Evolutionary conservation across 225 moss, liverwort and hornwort species (phyloP).

Genomic region (Polytrichum commune): DNA sequence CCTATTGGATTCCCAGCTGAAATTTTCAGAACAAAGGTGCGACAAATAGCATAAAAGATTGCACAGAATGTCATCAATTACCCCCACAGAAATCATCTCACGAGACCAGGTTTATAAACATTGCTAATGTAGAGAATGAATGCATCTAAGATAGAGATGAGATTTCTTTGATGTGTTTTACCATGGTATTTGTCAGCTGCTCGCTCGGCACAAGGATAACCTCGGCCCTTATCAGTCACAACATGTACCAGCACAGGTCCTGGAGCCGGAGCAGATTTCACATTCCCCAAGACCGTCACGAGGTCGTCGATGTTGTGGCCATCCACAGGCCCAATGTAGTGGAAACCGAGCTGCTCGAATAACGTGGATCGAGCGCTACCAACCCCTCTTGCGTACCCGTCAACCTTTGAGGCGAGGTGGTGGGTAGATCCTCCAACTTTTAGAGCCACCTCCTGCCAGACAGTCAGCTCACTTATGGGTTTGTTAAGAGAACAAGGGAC

Average conservation of each 20-base stretch:
- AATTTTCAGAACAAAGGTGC: neutral
- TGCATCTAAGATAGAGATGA: too few relatives aligned
- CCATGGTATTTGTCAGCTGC: constrained; percentile 20
- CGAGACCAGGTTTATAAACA: too few relatives aligned
- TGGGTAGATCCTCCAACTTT: constrained; percentile 10
- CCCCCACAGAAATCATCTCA: too few relatives aligned
- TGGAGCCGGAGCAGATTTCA: constrained; percentile 6
- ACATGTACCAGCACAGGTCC: constrained; percentile 17
- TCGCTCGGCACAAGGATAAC: constrained; percentile 12
- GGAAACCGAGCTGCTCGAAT: constrained; percentile 15
- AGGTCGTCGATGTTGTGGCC: constrained; percentile 17
- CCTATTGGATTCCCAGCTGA: neutral
- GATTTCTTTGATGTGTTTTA: neutral
- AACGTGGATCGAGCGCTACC: constrained; percentile 2
- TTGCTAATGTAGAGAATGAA: too few relatives aligned
- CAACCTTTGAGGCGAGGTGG: constrained; percentile 11
- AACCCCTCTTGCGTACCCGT: constrained; percentile 15
- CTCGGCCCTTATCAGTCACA: constrained; percentile 15
- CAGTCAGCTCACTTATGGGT: too few relatives aligned
- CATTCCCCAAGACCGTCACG: constrained; percentile 12
- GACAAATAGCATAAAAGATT: too few relatives aligned
- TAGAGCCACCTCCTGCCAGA: constrained; percentile 6
- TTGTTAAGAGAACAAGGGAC: too few relatives aligned
- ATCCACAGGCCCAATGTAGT: constrained; percentile 21
- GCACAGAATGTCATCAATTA: too few relatives aligned